Conservation (phyloP, 2,329 filamentous ascomycete species). For the Penicillium sp. region DNA sequence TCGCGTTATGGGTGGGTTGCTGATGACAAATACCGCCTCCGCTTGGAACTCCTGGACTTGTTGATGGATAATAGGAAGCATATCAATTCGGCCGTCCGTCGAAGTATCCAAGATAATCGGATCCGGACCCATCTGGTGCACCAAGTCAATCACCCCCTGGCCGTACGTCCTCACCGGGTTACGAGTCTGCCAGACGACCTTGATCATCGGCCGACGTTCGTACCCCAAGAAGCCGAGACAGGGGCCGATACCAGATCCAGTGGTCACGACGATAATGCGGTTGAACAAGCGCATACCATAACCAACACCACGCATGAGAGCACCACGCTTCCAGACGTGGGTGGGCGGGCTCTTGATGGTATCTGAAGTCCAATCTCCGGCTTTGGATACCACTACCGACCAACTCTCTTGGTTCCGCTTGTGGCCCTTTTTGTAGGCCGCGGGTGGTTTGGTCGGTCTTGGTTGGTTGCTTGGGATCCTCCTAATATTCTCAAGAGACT, state of each 20-base stretch:
- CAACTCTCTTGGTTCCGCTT: conserved; percentile 13
- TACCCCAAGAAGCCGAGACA: conserved; percentile 62
- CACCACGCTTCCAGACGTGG: conserved; percentile 68
- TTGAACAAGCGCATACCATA: conserved; percentile 67
- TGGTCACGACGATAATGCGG: conserved; percentile 66
- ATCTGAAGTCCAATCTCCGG: conserved; percentile 71
- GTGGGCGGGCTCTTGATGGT: conserved; percentile 64
- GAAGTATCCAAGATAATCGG: conserved; percentile 70
- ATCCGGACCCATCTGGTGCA: conserved; percentile 59
- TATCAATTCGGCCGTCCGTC: conserved; percentile 60
- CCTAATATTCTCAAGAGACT: conserved; percentile 1
- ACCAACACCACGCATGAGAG: conserved; percentile 67
- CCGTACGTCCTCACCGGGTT: conserved; percentile 65
- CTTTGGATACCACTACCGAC: conserved; percentile 62
- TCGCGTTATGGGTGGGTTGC: conserved; percentile 67
- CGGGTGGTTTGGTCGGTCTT: background rate
- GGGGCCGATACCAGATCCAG: conserved; percentile 72
- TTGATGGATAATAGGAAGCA: conserved; percentile 58
- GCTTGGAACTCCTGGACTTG: conserved; percentile 50
- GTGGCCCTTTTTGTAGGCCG: background rate
- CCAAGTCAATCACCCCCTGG: conserved; percentile 56
- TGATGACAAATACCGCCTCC: conserved; percentile 73
- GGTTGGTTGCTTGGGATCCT: background rate
- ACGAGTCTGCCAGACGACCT: conserved; percentile 71
- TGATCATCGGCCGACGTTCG: conserved; percentile 42